phyloP scores from a whole-genome alignment of 306 rosid genomes.

The Castanospermum australe region DNA sequence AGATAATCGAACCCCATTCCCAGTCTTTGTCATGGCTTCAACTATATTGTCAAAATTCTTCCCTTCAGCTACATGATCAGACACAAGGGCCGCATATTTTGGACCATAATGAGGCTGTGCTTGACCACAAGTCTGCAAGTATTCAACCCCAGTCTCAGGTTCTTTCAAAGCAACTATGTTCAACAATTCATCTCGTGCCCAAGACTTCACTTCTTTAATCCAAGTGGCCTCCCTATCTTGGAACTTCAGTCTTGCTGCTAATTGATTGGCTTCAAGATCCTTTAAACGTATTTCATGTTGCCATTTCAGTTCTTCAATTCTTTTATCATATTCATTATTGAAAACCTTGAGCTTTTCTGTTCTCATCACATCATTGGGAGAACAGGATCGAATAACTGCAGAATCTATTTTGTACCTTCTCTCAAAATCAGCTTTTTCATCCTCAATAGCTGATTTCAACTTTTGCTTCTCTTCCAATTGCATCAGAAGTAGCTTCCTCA shows the following conservation, averaged over 20 bases:
- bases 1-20: conserved; percentile 21
- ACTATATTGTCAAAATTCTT: conserved; percentile 9
- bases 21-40: conserved; percentile 23
- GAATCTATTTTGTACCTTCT: conserved; percentile 34
- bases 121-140: conserved; percentile 24
- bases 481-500: conserved; percentile 46
- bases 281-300: conserved; percentile 38
- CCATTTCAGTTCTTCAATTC: conserved; percentile 32
- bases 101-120: conserved; percentile 25
- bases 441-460: conserved; percentile 24
- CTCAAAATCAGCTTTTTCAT: conserved; percentile 36
- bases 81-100: neutral
- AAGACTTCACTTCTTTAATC: no score
- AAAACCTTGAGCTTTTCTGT: conserved; percentile 37
- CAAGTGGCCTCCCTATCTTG: no score
- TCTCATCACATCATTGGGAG: conserved; percentile 33
- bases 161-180: conserved; percentile 21
- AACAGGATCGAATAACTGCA: conserved; percentile 28
- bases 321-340: conserved; percentile 25
- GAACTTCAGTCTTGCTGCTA: no score
- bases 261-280: conserved; percentile 45
- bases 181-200: conserved; percentile 47
- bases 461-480: conserved; percentile 29
- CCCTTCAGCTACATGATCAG: conserved; percentile 31
- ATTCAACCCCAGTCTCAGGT: conserved; percentile 20